phyloP scores from a whole-genome alignment of 768 basidiomycete genomes.

The Tricholoma sp. region DNA sequence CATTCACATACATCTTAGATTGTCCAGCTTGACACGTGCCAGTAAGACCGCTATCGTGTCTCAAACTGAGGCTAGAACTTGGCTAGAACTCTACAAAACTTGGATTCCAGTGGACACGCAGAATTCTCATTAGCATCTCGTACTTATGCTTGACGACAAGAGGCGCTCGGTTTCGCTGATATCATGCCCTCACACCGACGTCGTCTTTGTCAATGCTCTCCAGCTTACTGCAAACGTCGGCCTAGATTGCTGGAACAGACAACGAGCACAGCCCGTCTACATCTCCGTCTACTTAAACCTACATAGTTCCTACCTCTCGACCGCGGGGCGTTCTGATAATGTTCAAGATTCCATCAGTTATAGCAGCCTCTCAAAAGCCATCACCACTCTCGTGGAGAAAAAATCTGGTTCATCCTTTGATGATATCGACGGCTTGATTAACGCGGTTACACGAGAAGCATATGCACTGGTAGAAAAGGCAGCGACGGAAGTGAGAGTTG shows the following conservation, averaged over 20 bases:
- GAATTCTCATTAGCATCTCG: background rate
- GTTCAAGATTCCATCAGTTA: slow-evolving; percentile 61
- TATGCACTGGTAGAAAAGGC: slow-evolving; percentile 33
- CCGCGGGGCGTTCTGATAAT: slow-evolving; percentile 43
- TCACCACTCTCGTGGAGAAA: slow-evolving; percentile 26
- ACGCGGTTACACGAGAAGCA: slow-evolving; percentile 30
- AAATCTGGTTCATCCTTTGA: slow-evolving; percentile 18
- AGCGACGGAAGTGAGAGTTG: slow-evolving; percentile 34
- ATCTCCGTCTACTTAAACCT: slow-evolving; percentile 48
- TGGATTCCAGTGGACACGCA: no score
- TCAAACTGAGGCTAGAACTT: no score
- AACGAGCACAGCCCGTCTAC: slow-evolving; percentile 44
- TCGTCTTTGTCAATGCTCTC: slow-evolving; percentile 41
- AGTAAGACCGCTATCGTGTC: no score
- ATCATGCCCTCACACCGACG: slow-evolving; percentile 23
- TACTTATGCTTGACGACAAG: background rate
- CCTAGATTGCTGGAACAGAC: slow-evolving; percentile 46
- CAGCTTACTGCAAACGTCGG: slow-evolving; percentile 38
- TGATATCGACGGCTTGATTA: slow-evolving; percentile 25
- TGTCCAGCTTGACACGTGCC: no score
- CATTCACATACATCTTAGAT: no score
- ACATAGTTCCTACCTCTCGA: slow-evolving; percentile 32
- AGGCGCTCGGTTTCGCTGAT: background rate
- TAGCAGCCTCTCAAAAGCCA: slow-evolving; percentile 50
- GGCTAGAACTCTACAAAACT: no score